phyloP scores from a whole-genome alignment of 257 asterid species.

The Knoxia roxburghii region DNA sequence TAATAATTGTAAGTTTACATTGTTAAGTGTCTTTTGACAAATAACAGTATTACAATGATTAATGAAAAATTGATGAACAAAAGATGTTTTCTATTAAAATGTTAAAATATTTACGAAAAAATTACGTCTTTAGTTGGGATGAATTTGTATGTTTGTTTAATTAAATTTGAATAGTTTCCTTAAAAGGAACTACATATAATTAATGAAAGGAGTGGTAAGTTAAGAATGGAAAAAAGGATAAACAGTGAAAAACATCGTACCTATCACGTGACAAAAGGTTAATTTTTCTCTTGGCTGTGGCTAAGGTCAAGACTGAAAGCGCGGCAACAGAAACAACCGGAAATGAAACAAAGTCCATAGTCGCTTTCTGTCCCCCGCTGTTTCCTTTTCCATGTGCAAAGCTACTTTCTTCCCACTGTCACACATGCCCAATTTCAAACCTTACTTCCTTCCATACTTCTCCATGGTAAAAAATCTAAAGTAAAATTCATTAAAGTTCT shows the following conservation, averaged over 20 bases:
- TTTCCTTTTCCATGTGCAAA: slow-evolving; percentile 25
- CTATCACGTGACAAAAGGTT: slow-evolving; percentile 12
- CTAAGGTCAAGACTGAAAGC: neutral
- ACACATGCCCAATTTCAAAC: neutral
- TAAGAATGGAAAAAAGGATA: neutral
- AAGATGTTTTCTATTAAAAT: too few species aligned
- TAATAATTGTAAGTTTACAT: too few species aligned
- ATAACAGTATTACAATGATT: too few species aligned
- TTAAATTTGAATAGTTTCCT: too few species aligned
- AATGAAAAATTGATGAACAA: too few species aligned
- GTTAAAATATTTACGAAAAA: too few species aligned
- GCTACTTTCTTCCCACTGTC: slow-evolving; percentile 13
- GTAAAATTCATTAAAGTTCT: too few species aligned
- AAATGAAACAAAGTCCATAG: neutral
- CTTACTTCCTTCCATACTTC: neutral
- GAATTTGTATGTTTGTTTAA: too few species aligned
- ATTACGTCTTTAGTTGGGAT: too few species aligned
- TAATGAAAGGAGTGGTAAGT: neutral
- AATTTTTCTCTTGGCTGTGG: neutral
- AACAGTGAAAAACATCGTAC: slow-evolving; percentile 8
- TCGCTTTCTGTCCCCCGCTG: slow-evolving; percentile 19
- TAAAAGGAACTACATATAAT: too few species aligned
- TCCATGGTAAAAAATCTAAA: neutral
- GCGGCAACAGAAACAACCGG: neutral
- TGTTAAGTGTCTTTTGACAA: too few species aligned